Evolutionary conservation across 2,329 filamentous ascomycete genomes (phyloP).

Genomic region (Trichoderma pleuroti): DNA sequence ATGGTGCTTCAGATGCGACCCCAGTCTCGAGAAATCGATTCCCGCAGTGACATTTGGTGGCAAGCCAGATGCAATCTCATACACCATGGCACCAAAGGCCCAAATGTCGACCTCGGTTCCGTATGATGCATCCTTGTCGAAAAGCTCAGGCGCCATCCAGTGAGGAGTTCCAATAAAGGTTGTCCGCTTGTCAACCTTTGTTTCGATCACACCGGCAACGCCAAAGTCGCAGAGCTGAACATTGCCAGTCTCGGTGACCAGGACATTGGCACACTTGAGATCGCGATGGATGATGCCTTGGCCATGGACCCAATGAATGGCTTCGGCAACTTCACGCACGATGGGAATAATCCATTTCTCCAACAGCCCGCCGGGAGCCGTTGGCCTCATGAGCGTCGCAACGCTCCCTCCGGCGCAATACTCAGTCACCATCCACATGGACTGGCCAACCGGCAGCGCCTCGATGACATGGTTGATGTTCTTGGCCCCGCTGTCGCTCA

Average conservation of each 20-base stretch:
- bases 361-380: constrained; percentile 59
- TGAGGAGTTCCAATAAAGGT: constrained; percentile 80
- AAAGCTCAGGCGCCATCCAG: constrained; percentile 83
- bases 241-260: constrained; percentile 71
- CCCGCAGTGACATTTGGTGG: constrained; percentile 65
- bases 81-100: constrained; percentile 79
- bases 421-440: constrained; percentile 86
- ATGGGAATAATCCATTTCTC: constrained; percentile 70
- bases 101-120: constrained; percentile 76
- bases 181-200: constrained; percentile 69
- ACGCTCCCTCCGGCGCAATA: constrained; percentile 84
- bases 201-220: constrained; percentile 74
- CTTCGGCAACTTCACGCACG: constrained; percentile 62
- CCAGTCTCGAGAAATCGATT: constrained; percentile 46
- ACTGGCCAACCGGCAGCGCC: constrained; percentile 70
- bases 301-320: constrained; percentile 64
- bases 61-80: constrained; percentile 74
- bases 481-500: constrained; percentile 69
- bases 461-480: constrained; percentile 83
- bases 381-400: constrained; percentile 68
- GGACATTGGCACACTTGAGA: constrained; percentile 74
- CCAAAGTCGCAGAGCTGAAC: constrained; percentile 85
- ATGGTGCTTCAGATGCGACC: constrained; percentile 56
- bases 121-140: constrained; percentile 61
- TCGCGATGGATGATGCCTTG: constrained; percentile 69